Percentiles rank a stretch among this genome's conserved stretches.
Evolutionary conservation across 371 early-diverging fungal species (phyloP).

Genomic region (Mucor plumbeus): DNA sequence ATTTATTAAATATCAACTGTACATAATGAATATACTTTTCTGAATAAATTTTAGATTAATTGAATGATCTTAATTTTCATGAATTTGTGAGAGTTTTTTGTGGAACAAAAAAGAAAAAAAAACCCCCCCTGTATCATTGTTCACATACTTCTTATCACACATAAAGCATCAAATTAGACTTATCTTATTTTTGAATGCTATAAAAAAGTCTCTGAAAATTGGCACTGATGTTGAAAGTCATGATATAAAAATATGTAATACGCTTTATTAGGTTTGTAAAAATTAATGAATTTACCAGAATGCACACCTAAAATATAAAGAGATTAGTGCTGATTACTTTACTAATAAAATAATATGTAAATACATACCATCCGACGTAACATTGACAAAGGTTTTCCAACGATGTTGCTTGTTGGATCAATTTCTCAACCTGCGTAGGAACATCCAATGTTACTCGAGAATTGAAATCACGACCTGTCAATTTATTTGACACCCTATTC

Average conservation of each 20-base stretch:
- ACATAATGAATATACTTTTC: not conserved
- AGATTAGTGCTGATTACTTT: not conserved
- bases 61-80: too few species aligned
- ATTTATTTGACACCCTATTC: constrained; percentile 76
- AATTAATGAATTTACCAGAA: constrained; percentile 15
- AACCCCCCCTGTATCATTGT: too few species aligned
- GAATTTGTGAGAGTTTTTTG: too few species aligned
- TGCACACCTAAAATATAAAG: constrained; percentile 19
- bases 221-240: too few species aligned
- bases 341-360: not conserved
- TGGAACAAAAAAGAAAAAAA: too few species aligned
- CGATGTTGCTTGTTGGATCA: constrained; percentile 95
- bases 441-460: constrained; percentile 83
- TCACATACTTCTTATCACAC: too few species aligned
- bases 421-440: constrained; percentile 86
- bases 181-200: too few species aligned
- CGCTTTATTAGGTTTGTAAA: not conserved
- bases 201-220: too few species aligned
- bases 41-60: too few species aligned
- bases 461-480: constrained; percentile 93
- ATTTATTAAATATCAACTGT: not conserved
- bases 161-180: too few species aligned
- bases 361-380: constrained; percentile 94
- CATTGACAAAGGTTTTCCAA: constrained; percentile 95
- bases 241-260: too few species aligned